These are phyloP conservation scores for Metarhizium sp. DNA, from an alignment of 2,329 filamentous ascomycete genomes.

Conservation along the genomic window DNA sequence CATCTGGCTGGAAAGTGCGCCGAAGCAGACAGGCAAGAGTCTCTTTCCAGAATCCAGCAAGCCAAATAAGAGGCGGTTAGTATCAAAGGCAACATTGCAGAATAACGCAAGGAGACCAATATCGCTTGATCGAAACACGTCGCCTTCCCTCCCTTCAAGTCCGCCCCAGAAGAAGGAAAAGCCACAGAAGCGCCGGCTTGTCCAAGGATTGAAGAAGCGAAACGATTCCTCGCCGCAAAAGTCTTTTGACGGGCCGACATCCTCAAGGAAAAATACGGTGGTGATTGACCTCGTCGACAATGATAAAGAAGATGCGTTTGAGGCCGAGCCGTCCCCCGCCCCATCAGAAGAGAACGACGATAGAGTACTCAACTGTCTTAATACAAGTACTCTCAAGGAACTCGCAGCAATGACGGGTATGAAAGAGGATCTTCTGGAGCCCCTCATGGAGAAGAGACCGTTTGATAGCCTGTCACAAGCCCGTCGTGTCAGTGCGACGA, in stretches of 20 bases:
- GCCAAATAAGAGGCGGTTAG: constrained; percentile 17
- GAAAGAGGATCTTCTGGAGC: constrained; percentile 57
- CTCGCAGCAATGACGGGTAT: constrained; percentile 75
- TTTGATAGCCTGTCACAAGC: constrained; percentile 60
- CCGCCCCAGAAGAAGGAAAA: constrained; percentile 17
- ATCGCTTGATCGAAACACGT: constrained; percentile 9
- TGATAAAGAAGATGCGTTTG: constrained; percentile 31
- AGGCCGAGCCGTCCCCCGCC: constrained; percentile 23
- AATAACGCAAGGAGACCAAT: constrained; percentile 8
- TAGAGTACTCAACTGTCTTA: constrained; percentile 69
- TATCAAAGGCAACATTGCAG: constrained; percentile 21
- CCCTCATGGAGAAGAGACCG: constrained; percentile 65
- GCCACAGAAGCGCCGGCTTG: constrained; percentile 20
- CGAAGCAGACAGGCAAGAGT: constrained; percentile 1
- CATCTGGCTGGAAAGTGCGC: constrained; percentile 16
- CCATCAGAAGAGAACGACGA: constrained; percentile 23
- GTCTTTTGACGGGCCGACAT: constrained; percentile 10
- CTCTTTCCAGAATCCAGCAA: constrained; percentile 8
- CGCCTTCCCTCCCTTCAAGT: constrained; percentile 15
- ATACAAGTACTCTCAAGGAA: constrained; percentile 64
- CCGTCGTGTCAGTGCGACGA: constrained; percentile 48
- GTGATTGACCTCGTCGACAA: constrained; percentile 27
- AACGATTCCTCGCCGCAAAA: constrained; percentile 14
- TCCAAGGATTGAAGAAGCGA: constrained; percentile 25
- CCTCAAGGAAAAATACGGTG: constrained; percentile 25